Percentiles rank a stretch among this genome's conserved stretches.
Evolutionary conservation across 1,284 basidiomycete species (phyloP).

Genomic region (Cryptococcus neoformans): DNA sequence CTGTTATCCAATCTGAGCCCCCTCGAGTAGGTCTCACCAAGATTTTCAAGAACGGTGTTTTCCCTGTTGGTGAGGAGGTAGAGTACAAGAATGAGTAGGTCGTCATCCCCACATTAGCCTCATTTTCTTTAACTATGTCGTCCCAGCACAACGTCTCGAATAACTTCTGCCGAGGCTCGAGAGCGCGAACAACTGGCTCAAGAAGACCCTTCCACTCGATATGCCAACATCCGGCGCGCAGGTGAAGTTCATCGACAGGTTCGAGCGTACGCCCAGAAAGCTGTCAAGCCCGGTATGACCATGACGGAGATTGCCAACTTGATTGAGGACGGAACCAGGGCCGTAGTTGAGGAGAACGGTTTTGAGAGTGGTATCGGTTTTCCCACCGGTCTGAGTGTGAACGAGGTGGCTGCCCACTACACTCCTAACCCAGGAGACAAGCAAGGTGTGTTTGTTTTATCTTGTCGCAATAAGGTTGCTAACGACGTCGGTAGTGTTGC

Average conservation of each 20-base stretch:
- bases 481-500: constrained; percentile 57
- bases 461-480: constrained; percentile 31
- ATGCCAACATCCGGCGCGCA: constrained; percentile 84
- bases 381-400: constrained; percentile 93
- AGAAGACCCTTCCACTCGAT: constrained; percentile 76
- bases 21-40: constrained; percentile 88
- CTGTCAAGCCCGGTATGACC: constrained; percentile 88
- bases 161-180: constrained; percentile 85
- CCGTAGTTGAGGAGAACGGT: constrained; percentile 87
- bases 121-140: neutral
- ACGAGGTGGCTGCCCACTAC: constrained; percentile 96
- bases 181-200: constrained; percentile 72
- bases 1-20: constrained; percentile 74
- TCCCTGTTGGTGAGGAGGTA: constrained; percentile 88
- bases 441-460: constrained; percentile 56
- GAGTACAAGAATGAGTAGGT: constrained; percentile 83
- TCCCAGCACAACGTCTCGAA: constrained; percentile 74
- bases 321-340: constrained; percentile 87
- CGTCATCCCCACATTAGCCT: too few species aligned
- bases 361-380: constrained; percentile 80
- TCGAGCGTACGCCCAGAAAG: constrained; percentile 71
- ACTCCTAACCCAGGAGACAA: constrained; percentile 95
- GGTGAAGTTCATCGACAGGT: constrained; percentile 97
- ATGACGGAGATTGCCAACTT: constrained; percentile 93
- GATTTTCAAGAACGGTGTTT: constrained; percentile 80